A percentile compares a stretch with the other conserved stretches of the same genome.
phyloP scores from a whole-genome alignment of 768 basidiomycete species.

The Boletus barrowsii region DNA sequence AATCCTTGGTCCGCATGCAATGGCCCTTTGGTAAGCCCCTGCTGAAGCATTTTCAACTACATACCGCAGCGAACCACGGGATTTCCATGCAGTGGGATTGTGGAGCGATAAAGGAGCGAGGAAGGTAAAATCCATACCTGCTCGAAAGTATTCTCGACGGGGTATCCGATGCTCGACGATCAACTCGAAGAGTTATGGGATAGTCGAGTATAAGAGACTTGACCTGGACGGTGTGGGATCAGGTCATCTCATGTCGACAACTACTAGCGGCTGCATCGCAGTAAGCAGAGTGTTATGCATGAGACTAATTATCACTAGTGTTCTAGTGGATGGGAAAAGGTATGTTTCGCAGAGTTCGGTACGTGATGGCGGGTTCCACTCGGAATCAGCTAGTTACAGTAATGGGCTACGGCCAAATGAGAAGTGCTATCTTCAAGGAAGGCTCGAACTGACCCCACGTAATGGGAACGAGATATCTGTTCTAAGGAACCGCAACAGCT shows the following conservation, averaged over 20 bases:
- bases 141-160: conserved; percentile 10
- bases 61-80: not conserved
- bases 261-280: not conserved
- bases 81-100: conserved; percentile 7
- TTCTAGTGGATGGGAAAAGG: too few species aligned
- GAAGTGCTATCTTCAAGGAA: too few species aligned
- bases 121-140: not conserved
- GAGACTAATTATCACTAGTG: too few species aligned
- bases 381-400: too few species aligned
- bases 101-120: not conserved
- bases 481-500: not conserved
- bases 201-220: not conserved
- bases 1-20: conserved; percentile 15
- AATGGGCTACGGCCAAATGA: too few species aligned
- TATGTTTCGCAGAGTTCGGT: too few species aligned
- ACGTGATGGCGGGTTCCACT: too few species aligned
- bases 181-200: conserved; percentile 3
- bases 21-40: conserved; percentile 9
- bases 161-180: conserved; percentile 7
- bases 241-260: not conserved
- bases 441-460: too few species aligned
- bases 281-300: too few species aligned
- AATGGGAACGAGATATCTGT: too few species aligned
- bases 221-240: conserved; percentile 21
- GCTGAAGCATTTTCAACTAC: not conserved